Conservation (phyloP, 2,329 filamentous ascomycete genomes). For the Hypoxylon sp. region DNA sequence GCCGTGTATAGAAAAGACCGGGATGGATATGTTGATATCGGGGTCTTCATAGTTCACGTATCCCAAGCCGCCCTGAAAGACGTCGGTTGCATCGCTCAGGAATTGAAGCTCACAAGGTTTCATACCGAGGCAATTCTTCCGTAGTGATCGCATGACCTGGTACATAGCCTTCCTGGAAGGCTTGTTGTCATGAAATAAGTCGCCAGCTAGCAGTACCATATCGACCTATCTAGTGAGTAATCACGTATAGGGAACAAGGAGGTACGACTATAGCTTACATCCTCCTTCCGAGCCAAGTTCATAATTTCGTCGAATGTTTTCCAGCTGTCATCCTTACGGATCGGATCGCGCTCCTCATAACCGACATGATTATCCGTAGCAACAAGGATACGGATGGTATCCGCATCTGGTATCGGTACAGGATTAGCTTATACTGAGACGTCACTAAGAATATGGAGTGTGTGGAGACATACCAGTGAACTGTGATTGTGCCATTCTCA, state of each 20-base stretch:
- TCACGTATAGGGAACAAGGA: slow-evolving; percentile 4
- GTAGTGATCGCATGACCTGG: slow-evolving; percentile 94
- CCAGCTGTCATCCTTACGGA: slow-evolving; percentile 98
- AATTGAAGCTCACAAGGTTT: slow-evolving; percentile 97
- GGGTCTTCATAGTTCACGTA: slow-evolving; percentile 98
- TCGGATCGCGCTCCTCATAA: slow-evolving; percentile 91
- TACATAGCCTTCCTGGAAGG: slow-evolving; percentile 96
- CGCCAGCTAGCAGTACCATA: slow-evolving; percentile 95
- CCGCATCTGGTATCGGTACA: slow-evolving; percentile 59
- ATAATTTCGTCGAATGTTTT: slow-evolving; percentile 96
- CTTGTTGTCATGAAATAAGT: slow-evolving; percentile 98
- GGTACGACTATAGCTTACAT: slow-evolving; percentile 65
- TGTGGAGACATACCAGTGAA: slow-evolving; percentile 44
- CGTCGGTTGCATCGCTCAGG: slow-evolving; percentile 90
- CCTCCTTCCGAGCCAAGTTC: slow-evolving; percentile 85
- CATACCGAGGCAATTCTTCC: slow-evolving; percentile 94
- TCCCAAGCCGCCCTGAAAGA: slow-evolving; percentile 90
- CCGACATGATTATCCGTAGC: slow-evolving; percentile 99
- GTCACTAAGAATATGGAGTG: slow-evolving; percentile 53
- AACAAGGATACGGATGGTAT: slow-evolving; percentile 94
- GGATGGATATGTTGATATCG: slow-evolving; percentile 96
- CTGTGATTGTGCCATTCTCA: slow-evolving; percentile 49
- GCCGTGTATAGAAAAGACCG: slow-evolving; percentile 97
- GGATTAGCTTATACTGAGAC: slow-evolving; percentile 6
- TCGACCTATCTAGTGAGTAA: slow-evolving; percentile 74